Conservation (phyloP, 495 filamentous ascomycete species). For the Evansstolkia leycettana region DNA sequence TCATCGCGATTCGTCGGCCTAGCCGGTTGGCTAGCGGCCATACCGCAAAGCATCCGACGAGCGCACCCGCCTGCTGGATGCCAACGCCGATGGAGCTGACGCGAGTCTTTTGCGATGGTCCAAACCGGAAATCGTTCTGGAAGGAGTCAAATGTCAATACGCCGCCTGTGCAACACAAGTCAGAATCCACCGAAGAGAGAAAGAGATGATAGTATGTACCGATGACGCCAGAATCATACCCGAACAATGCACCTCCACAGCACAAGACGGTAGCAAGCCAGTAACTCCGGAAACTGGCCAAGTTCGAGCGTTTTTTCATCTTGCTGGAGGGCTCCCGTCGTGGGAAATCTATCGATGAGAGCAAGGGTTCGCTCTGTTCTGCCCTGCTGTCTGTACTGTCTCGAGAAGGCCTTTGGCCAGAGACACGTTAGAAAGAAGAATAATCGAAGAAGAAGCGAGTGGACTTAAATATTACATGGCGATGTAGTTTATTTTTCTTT, state of each 20-base stretch:
- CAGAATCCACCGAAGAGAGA: neutral
- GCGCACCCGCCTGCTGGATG: constrained; percentile 33
- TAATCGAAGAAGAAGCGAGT: neutral
- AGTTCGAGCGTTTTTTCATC: constrained; percentile 13
- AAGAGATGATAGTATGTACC: constrained; percentile 12
- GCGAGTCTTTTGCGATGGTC: constrained; percentile 18
- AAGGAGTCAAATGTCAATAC: constrained; percentile 36
- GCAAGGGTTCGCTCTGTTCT: neutral
- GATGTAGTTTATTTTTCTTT: too few relatives aligned
- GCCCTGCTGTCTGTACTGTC: neutral
- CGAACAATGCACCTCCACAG: constrained; percentile 31
- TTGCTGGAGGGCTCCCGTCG: neutral
- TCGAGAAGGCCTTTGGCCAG: neutral
- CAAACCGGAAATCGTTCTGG: constrained; percentile 28
- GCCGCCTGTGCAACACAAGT: constrained; percentile 20
- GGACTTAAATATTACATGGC: neutral
- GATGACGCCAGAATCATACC: constrained; percentile 34
- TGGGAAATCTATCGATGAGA: neutral
- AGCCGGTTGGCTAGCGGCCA: constrained; percentile 35
- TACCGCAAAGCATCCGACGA: constrained; percentile 35
- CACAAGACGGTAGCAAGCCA: constrained; percentile 38
- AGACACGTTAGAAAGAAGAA: neutral
- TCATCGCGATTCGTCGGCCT: constrained; percentile 33
- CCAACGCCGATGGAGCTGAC: constrained; percentile 34
- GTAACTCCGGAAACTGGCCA: constrained; percentile 35